A percentile compares a stretch with the other conserved stretches of the same genome.
Evolutionary conservation across 495 filamentous ascomycete species (phyloP).

Genomic region (Talaromyces liani): DNA sequence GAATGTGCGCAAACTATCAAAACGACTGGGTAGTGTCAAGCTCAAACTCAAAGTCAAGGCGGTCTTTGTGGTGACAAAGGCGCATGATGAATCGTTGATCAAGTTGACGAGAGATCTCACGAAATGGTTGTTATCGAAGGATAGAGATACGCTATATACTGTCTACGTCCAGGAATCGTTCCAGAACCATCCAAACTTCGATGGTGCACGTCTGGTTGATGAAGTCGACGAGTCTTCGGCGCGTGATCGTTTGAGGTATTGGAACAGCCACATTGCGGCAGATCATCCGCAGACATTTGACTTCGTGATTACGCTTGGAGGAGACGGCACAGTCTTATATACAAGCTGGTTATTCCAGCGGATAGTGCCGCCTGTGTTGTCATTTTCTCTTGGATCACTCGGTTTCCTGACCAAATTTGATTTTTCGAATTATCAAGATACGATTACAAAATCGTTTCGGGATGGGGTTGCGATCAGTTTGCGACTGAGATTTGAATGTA

Average conservation of each 20-base stretch:
- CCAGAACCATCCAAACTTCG: slow-evolving; percentile 60
- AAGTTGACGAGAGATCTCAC: slow-evolving; percentile 68
- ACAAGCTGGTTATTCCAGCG: slow-evolving; percentile 95
- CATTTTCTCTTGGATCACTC: slow-evolving; percentile 84
- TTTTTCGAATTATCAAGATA: slow-evolving; percentile 64
- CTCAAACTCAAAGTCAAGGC: slow-evolving; percentile 73
- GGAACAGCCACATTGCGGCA: slow-evolving; percentile 71
- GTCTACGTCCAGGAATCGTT: slow-evolving; percentile 77
- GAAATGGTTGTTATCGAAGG: slow-evolving; percentile 76
- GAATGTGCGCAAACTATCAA: slow-evolving; percentile 84
- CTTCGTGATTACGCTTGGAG: slow-evolving; percentile 89
- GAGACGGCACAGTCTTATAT: slow-evolving; percentile 93
- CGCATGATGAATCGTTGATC: slow-evolving; percentile 75
- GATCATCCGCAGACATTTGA: slow-evolving; percentile 82
- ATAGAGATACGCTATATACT: slow-evolving; percentile 59
- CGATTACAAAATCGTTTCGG: slow-evolving; percentile 61
- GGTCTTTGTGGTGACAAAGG: slow-evolving; percentile 86
- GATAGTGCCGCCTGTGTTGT: slow-evolving; percentile 89
- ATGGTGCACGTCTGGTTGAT: slow-evolving; percentile 52
- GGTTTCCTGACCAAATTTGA: slow-evolving; percentile 97
- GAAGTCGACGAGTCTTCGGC: slow-evolving; percentile 42
- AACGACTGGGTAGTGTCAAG: slow-evolving; percentile 70
- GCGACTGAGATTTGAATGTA: slow-evolving; percentile 85
- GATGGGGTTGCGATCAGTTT: slow-evolving; percentile 87
- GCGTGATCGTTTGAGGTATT: slow-evolving; percentile 62